A percentile compares a stretch with the other conserved stretches of the same genome.
Evolutionary conservation across 2,329 filamentous ascomycete species (phyloP).

Genomic region (Colletotrichum agaves): DNA sequence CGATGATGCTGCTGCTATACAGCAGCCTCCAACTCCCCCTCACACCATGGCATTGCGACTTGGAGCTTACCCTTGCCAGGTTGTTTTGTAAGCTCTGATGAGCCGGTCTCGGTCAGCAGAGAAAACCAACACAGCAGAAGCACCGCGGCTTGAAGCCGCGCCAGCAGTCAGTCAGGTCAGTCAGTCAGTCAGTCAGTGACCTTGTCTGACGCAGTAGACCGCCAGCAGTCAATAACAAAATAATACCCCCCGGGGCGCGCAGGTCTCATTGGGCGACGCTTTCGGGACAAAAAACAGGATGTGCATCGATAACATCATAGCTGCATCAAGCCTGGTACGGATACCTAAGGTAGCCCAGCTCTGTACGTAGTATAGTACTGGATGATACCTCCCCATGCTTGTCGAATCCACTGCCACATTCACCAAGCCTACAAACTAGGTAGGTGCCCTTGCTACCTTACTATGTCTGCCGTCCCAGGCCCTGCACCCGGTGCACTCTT

Average conservation of each 20-base stretch:
- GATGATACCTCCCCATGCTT: constrained; percentile 2
- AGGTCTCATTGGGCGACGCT: constrained; percentile 31
- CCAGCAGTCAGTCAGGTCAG: too few species aligned
- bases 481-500: constrained; percentile 4
- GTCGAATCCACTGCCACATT: not conserved
- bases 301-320: constrained; percentile 37
- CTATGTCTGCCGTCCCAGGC: not conserved
- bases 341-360: not conserved
- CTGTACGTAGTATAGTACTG: not conserved
- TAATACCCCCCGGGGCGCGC: constrained; percentile 16
- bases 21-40: too few species aligned
- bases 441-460: not conserved
- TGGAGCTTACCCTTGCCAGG: not conserved
- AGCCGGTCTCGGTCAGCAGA: not conserved
- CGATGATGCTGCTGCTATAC: not conserved
- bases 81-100: too few species aligned
- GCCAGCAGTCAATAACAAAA: not conserved
- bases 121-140: too few species aligned
- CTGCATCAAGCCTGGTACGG: constrained; percentile 32
- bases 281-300: constrained; percentile 36
- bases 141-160: too few species aligned
- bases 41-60: too few species aligned
- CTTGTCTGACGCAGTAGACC: too few species aligned
- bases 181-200: too few species aligned
- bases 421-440: too few species aligned